Percentiles rank a stretch among this genome's conserved stretches.
phyloP scores from a whole-genome alignment of 2,329 filamentous ascomycete species.

The Calonectria henricotiae region DNA sequence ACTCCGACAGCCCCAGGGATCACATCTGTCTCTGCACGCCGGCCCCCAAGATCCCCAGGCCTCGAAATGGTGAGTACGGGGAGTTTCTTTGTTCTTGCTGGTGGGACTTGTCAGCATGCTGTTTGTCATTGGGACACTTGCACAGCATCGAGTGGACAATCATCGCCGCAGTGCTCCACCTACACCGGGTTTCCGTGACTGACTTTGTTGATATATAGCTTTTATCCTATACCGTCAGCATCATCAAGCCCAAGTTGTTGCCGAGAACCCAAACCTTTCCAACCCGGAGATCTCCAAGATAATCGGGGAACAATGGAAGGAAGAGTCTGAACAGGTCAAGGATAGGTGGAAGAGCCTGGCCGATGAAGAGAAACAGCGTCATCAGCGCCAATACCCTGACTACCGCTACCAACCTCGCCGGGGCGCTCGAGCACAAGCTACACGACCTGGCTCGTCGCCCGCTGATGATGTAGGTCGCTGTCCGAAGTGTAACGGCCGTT shows the following conservation, averaged over 20 bases:
- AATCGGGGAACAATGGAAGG: slow-evolving; percentile 93
- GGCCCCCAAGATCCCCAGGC: slow-evolving; percentile 72
- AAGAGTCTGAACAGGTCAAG: slow-evolving; percentile 82
- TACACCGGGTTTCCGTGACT: slow-evolving; percentile 39
- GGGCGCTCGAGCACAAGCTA: slow-evolving; percentile 60
- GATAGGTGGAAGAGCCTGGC: slow-evolving; percentile 91
- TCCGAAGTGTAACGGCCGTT: slow-evolving; percentile 80
- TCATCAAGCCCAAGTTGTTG: slow-evolving; percentile 86
- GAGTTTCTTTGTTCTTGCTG: slow-evolving; percentile 40
- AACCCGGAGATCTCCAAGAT: slow-evolving; percentile 99
- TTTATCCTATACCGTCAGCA: slow-evolving; percentile 98
- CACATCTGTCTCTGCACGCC: slow-evolving; percentile 72
- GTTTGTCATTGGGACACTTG: slow-evolving; percentile 21
- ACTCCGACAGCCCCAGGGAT: slow-evolving; percentile 58
- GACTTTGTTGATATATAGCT: slow-evolving; percentile 69
- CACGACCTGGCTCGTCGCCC: slow-evolving; percentile 55
- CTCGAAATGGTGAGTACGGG: slow-evolving; percentile 70
- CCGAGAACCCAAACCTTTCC: slow-evolving; percentile 87
- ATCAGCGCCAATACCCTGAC: slow-evolving; percentile 91
- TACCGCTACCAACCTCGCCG: slow-evolving; percentile 95
- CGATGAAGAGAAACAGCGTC: slow-evolving; percentile 92
- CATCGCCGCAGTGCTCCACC: not conserved
- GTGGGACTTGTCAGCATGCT: slow-evolving; percentile 10
- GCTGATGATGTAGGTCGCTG: slow-evolving; percentile 74
- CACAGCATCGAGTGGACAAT: slow-evolving; percentile 3